Evolutionary conservation across 1,284 basidiomycete genomes (phyloP), one percentile per base, ranked within the genome.

Genomic region (Pseudozyma sp.): DNA sequence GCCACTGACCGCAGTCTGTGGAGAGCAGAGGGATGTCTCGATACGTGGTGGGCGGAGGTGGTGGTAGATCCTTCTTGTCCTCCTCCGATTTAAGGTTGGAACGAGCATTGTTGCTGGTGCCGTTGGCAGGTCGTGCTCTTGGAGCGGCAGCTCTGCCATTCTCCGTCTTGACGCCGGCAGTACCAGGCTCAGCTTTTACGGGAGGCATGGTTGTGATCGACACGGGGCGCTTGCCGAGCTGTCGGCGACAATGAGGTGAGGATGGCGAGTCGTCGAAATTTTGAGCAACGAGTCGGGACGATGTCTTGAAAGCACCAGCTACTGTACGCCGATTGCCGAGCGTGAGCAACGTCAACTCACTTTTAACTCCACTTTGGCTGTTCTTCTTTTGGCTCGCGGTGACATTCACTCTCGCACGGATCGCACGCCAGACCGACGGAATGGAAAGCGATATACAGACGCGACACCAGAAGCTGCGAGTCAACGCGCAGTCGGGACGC

Each of bases 1-100:
- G 68, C 56, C 68, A 71, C 39, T 68, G 58, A 19, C 67, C 68
- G 19, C 74, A 63, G 52, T 75, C 57, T 40, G 75, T 73, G 11
- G 78, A 82, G 31, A 75, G 77, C 19, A 83, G 68, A 10, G 82
- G 82, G 30, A 83, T 82, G 68, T 83, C 82, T 37, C 82, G 75
- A 59, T 79, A 83, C 3, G 67, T 78, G 13, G 80, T 75, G 6
- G 79, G 77, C 11, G 62, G 56, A 4, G 79, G 66, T 19, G 76
- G 65, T 17, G 65, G 52, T 13, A 59, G 51, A 43, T 71, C 65
- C 45, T 59, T 67, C 40, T 63, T 64, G 34, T 75, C 63, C 37
- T 75, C 39, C 24, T 74, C 66, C 0, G 24, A 31, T 42, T 67
- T 70, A 55, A 64, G 53, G 24, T 52, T 58, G 49, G 50, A 42